phyloP scores from a whole-genome alignment of 106 monocot genomes.

The Dactylorhiza incarnata region DNA sequence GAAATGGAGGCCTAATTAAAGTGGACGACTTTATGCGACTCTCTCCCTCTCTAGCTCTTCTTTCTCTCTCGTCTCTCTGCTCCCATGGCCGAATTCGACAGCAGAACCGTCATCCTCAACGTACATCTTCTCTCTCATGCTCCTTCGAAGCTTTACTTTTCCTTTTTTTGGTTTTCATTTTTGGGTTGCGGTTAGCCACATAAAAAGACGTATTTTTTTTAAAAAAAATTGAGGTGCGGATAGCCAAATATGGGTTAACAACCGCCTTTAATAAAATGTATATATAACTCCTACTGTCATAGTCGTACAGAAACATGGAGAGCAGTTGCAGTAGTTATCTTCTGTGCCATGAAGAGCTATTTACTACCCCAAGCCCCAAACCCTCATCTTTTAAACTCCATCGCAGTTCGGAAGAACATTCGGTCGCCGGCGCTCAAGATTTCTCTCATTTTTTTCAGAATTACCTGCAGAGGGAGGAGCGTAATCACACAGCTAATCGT shows the following conservation, averaged over 20 bases:
- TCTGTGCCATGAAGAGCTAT: constrained; percentile 20
- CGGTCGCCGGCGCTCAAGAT: constrained; percentile 4
- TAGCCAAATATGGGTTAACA: too few species aligned
- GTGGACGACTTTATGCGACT: too few species aligned
- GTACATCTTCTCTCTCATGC: too few species aligned
- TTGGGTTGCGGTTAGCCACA: neutral
- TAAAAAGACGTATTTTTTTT: neutral
- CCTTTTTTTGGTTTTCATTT: too few species aligned
- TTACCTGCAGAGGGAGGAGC: constrained; percentile 30
- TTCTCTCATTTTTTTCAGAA: constrained; percentile 2
- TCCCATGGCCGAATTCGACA: too few species aligned
- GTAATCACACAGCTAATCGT: neutral
- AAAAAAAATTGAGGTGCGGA: too few species aligned
- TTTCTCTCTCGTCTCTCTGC: too few species aligned
- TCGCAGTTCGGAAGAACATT: neutral
- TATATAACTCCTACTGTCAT: neutral
- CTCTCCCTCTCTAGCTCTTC: too few species aligned
- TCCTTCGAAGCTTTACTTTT: too few species aligned
- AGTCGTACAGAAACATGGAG: constrained; percentile 3
- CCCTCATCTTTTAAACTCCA: constrained; percentile 1
- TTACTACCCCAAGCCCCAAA: neutral
- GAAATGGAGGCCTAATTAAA: too few species aligned
- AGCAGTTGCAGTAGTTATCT: constrained; percentile 7
- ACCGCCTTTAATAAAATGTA: too few species aligned
- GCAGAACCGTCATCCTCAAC: too few species aligned